A percentile compares a stretch with the other conserved stretches of the same genome.
Evolutionary conservation across 352 stramenopile genomes (phyloP).

Genomic region (Paralagenidium karlingii): DNA sequence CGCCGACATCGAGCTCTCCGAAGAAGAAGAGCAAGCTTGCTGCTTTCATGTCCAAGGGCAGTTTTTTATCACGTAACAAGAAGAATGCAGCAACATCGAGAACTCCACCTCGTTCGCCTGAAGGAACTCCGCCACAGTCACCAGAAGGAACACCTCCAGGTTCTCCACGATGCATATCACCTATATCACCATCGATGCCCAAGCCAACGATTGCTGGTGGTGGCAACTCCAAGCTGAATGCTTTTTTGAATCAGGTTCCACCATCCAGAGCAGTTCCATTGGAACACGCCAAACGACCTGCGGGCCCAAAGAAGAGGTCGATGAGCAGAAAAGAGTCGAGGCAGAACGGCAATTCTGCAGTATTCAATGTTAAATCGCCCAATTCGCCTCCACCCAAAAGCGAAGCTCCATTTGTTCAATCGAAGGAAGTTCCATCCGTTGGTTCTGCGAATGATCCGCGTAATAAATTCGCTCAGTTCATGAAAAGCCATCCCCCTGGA

Average conservation of each 20-base stretch:
- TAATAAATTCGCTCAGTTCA: slow-evolving; percentile 74
- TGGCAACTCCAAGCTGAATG: slow-evolving; percentile 51
- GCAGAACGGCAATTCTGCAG: no score
- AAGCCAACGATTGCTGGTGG: slow-evolving; percentile 16
- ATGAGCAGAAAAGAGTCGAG: slow-evolving; percentile 1
- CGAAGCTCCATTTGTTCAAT: no score
- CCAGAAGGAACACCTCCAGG: no score
- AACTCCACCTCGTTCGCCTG: slow-evolving; percentile 7
- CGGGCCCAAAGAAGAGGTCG: slow-evolving; percentile 37
- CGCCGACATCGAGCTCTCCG: slow-evolving; percentile 10
- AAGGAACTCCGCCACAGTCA: slow-evolving; percentile 31
- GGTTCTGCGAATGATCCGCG: slow-evolving; percentile 17
- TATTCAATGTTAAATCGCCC: no score
- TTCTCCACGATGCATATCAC: no score
- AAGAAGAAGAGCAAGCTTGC: slow-evolving; percentile 45
- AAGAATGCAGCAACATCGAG: slow-evolving; percentile 10
- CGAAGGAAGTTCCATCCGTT: slow-evolving; percentile 11
- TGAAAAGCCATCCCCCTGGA: slow-evolving; percentile 46
- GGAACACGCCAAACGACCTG: slow-evolving; percentile 37
- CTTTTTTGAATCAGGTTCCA: slow-evolving; percentile 66
- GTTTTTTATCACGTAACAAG: slow-evolving; percentile 65
- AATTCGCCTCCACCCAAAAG: no score
- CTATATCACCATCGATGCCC: slow-evolving; percentile 30
- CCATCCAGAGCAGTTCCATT: slow-evolving; percentile 35
- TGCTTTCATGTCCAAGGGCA: slow-evolving; percentile 60